Evolutionary conservation across 2,329 filamentous ascomycete species (phyloP), one percentile per base, ranked within the genome.

Genomic region (Aureobasidium sp.): DNA sequence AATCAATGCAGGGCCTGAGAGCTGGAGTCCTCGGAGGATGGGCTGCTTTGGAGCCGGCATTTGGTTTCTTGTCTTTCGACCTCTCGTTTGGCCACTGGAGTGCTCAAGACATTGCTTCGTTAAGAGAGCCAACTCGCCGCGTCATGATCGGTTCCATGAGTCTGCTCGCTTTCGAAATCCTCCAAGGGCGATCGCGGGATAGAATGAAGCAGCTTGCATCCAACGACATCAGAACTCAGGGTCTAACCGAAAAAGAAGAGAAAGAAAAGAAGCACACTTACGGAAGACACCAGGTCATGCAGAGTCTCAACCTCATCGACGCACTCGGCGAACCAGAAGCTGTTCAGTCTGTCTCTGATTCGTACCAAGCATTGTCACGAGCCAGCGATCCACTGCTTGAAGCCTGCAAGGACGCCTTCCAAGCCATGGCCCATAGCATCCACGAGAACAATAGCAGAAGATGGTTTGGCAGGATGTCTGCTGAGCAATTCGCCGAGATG

Each of bases 31-130:
- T 66, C n/a, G 64, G 55, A 31, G 48, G 64, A 11, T 66, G 64
- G 64, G 64, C 55, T 36, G 47, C 36, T 15, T 40, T 66, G 1
- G 64, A 66, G 8, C 64, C 64, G 13, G 29, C 54, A 8, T 60
- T 65, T 27, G 79, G 72, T 0, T 86, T 86, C 61, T 70, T 86
- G 0, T 82, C 80, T 0, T 69, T 86, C 1, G 84, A 86, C 66
- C 75, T 85, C 25, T 84, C 83, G 0, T 73, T 80, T 4, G 79
- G 82, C 1, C 73, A 78, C 3, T 86, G 84, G 84, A 79, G 74
- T 20, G 73, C 83, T 1, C 77, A 81, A 11, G 81, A 85, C 23
- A 74, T 86, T 20, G 73, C 74, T 6, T 70, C 69, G 0, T 66
- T 86, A 9, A 75, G 80, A 16, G 73, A 73, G 5, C 76, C 75